phyloP scores from a whole-genome alignment of 1,284 basidiomycete species.

The Earliella scabrosa region DNA sequence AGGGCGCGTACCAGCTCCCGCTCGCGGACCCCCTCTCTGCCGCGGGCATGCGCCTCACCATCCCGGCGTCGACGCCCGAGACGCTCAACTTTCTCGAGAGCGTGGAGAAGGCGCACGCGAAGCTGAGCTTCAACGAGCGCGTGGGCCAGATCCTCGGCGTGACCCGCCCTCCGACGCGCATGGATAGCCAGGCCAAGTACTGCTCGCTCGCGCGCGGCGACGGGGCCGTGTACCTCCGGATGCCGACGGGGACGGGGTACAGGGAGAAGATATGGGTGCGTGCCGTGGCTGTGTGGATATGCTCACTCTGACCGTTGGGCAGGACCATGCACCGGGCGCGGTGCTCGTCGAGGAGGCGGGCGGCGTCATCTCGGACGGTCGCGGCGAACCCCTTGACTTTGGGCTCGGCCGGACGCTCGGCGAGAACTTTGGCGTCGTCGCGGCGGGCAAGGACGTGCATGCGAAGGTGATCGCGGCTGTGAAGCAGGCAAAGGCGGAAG shows the following conservation, averaged over 20 bases:
- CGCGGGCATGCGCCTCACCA: slow-evolving; percentile 49
- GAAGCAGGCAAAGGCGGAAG: slow-evolving; percentile 61
- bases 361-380: slow-evolving; percentile 84
- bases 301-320: neutral
- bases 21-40: slow-evolving; percentile 26
- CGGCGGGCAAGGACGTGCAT: slow-evolving; percentile 73
- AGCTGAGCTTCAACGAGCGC: slow-evolving; percentile 81
- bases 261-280: slow-evolving; percentile 54
- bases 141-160: slow-evolving; percentile 78
- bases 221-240: slow-evolving; percentile 88
- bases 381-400: slow-evolving; percentile 84
- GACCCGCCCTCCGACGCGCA: slow-evolving; percentile 74
- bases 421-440: slow-evolving; percentile 89
- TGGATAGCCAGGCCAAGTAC: slow-evolving; percentile 99
- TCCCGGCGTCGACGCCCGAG: slow-evolving; percentile 49
- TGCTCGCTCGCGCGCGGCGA: slow-evolving; percentile 88
- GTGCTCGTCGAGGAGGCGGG: slow-evolving; percentile 91
- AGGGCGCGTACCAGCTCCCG: slow-evolving; percentile 79
- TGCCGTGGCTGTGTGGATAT: slow-evolving; percentile 36
- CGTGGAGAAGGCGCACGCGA: slow-evolving; percentile 92
- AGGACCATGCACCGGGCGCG: slow-evolving; percentile 92
- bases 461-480: slow-evolving; percentile 76
- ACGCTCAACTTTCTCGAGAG: slow-evolving; percentile 86
- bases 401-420: slow-evolving; percentile 86
- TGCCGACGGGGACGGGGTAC: slow-evolving; percentile 71